Percentiles rank a stretch among this genome's conserved stretches.
These are phyloP conservation scores for Mollisia scopiformis DNA, from an alignment of 2,329 filamentous ascomycete genomes.

Conservation along the genomic window DNA sequence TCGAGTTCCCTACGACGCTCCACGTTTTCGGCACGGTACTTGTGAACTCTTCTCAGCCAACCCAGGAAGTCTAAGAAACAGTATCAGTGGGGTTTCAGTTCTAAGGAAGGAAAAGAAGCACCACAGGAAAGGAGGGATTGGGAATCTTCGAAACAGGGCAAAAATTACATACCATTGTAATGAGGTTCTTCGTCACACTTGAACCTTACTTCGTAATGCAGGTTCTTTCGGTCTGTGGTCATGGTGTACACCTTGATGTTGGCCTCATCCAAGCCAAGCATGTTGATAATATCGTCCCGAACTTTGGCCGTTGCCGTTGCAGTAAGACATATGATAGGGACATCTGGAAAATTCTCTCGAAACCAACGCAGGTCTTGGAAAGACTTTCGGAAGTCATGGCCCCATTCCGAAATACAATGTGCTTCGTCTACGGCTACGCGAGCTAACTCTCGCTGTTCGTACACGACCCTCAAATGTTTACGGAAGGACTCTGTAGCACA, in stretches of 20 bases:
- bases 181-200: constrained; percentile 75
- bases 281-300: constrained; percentile 78
- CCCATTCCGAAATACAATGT: constrained; percentile 98
- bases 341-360: constrained; percentile 76
- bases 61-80: constrained; percentile 61
- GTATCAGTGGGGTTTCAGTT: neutral
- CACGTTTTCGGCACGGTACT: constrained; percentile 63
- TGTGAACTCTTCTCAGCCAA: constrained; percentile 77
- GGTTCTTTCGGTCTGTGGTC: constrained; percentile 80
- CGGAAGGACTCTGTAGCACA: constrained; percentile 81
- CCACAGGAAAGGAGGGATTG: neutral
- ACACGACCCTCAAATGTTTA: constrained; percentile 69
- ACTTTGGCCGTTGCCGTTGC: constrained; percentile 86
- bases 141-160: neutral
- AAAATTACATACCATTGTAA: constrained; percentile 47
- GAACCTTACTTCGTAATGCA: constrained; percentile 90
- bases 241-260: constrained; percentile 78
- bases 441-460: constrained; percentile 82
- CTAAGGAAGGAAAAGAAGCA: neutral
- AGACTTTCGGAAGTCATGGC: constrained; percentile 92
- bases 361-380: constrained; percentile 91
- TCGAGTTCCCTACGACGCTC: constrained; percentile 61
- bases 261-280: constrained; percentile 67
- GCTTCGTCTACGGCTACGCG: constrained; percentile 92
- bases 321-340: constrained; percentile 91